Base-by-base conservation (phyloP, 257 asterid genomes). In the Galeopsis tetrahit region DNA sequence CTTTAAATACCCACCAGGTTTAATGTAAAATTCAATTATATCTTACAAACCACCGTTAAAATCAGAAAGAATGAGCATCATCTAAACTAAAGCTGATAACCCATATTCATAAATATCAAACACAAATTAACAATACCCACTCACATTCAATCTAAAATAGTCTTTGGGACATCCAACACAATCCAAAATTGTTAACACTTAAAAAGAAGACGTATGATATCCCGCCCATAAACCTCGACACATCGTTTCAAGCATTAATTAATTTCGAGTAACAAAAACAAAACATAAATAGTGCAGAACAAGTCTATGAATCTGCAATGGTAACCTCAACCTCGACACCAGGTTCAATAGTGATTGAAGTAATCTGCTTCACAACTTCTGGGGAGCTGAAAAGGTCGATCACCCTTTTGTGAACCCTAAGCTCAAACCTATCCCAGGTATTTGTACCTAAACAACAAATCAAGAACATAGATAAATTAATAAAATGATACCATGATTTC, bases 331-430 rank as follows among this genome's bases (percentile, higher is more conserved):
- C 90, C 82, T 85, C 87, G 0, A 85, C 90, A 71, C 90, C 90
- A 55, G 90, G 90, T 83, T 87, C 92, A 1, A 84, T 87, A 3
- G 90, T 83, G 61, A 87, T 87, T 1, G 90, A 87, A 77, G 92
- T 85, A 57, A 87, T 87, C 82, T 87, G 92, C 85, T 87, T 87
- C 76, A 87, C 92, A 3, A 87, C 92, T 33, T 87, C 87, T 1
- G 90, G 85, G n/a, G 90, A 85, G 49, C 92, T 87, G 84, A 84
- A 87, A 44, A 87, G 90, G 73, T 87, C 92, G 3, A 87, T 87
- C 74, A 87, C 87, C 0, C 92, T 82, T 58, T 87, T 87, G 85
- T 87, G 92, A 7, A 87, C 85, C 13, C 90, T 79, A 14, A 85
- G 80, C 79, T 87, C 90, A 73, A 85, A 85, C 67, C 90, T 80